Evolutionary conservation across 2,329 filamentous ascomycete genomes (phyloP).

Genomic region (Aspergillus sp.): DNA sequence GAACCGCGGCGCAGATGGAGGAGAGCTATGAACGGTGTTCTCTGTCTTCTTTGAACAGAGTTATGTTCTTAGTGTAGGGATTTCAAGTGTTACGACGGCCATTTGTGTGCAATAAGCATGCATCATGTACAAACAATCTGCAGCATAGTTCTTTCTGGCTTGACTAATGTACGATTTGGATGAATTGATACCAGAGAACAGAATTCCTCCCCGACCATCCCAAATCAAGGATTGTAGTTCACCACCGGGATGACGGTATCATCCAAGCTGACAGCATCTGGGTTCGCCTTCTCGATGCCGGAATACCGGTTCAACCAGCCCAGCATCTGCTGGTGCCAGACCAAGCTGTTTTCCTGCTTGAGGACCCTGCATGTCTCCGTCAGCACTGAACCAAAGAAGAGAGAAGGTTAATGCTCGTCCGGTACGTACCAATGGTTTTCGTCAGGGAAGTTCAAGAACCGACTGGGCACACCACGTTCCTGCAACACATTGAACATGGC

Average conservation of each 20-base stretch:
- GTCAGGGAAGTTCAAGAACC: conserved; percentile 74
- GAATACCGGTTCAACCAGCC: conserved; percentile 64
- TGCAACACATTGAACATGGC: conserved; percentile 80
- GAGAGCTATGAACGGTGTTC: conserved; percentile 10
- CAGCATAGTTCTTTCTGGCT: neutral
- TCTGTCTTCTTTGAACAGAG: neutral
- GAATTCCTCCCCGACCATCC: too few species aligned
- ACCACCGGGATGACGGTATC: conserved; percentile 34
- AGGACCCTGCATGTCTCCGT: conserved; percentile 58
- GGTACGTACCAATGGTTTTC: conserved; percentile 57
- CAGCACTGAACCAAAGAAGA: too few species aligned
- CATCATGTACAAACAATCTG: neutral
- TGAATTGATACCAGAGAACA: too few species aligned
- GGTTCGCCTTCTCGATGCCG: conserved; percentile 28
- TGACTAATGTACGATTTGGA: too few species aligned
- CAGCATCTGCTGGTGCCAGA: conserved; percentile 83
- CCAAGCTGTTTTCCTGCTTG: conserved; percentile 81
- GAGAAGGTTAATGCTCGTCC: neutral
- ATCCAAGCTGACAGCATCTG: conserved; percentile 29
- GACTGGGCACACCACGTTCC: conserved; percentile 68
- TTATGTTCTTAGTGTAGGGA: too few species aligned
- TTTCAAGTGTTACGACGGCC: too few species aligned
- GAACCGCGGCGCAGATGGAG: conserved; percentile 3
- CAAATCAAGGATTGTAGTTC: conserved; percentile 23
- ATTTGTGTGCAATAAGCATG: neutral